phyloP scores from a whole-genome alignment of 2,329 filamentous ascomycete species.

The Fusarium brevicatenulatum region DNA sequence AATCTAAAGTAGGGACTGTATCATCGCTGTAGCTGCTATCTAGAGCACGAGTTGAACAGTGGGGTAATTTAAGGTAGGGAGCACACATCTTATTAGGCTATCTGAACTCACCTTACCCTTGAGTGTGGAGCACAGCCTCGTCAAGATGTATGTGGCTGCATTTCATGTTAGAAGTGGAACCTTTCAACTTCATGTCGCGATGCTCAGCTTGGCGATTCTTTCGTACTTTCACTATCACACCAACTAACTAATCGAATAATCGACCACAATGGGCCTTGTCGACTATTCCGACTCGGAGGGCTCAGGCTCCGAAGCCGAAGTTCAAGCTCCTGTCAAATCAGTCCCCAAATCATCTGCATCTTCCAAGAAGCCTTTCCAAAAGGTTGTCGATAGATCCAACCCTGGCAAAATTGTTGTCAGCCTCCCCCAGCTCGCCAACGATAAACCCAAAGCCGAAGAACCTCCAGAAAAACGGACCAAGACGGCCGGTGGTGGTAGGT shows the following conservation, averaged over 20 bases:
- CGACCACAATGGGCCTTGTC: slow-evolving; percentile 75
- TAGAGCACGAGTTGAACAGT: slow-evolving; percentile 9
- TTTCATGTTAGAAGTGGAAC: slow-evolving; percentile 27
- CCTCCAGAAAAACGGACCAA: slow-evolving; percentile 77
- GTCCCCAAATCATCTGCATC: slow-evolving; percentile 49
- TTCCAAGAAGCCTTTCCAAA: slow-evolving; percentile 74
- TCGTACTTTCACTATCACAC: background rate
- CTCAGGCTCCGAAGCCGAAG: slow-evolving; percentile 69
- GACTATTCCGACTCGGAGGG: slow-evolving; percentile 89
- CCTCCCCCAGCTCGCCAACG: slow-evolving; percentile 67
- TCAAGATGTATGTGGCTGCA: slow-evolving; percentile 37
- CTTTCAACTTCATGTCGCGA: slow-evolving; percentile 11
- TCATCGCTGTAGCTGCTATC: background rate
- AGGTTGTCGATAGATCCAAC: slow-evolving; percentile 83
- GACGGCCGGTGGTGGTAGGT: slow-evolving; percentile 66
- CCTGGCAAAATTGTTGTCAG: slow-evolving; percentile 86
- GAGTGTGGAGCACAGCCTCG: slow-evolving; percentile 32
- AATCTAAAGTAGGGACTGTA: slow-evolving; percentile 5
- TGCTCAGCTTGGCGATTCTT: slow-evolving; percentile 17
- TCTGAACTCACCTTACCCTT: background rate
- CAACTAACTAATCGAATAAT: background rate
- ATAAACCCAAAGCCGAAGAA: slow-evolving; percentile 45
- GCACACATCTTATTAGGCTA: background rate
- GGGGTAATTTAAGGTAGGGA: slow-evolving; percentile 7
- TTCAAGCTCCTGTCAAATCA: slow-evolving; percentile 43